Base-by-base conservation (phyloP, 2,329 filamentous ascomycete genomes). In the Trichoderma endophyticum region DNA sequence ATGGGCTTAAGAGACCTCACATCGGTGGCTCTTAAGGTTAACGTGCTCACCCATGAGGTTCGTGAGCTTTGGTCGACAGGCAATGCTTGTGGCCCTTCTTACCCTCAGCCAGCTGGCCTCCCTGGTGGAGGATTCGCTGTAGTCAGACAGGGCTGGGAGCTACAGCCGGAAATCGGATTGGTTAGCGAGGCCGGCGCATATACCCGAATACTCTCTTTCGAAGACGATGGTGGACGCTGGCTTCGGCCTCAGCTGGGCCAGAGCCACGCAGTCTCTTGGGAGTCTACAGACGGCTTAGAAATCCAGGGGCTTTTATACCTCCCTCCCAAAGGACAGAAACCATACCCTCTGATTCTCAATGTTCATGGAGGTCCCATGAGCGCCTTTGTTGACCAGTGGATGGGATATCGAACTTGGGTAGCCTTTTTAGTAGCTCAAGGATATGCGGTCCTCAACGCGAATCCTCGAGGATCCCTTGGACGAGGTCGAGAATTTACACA, bases 381-480 rank as follows among this genome's bases (percentile, higher is more conserved):
- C 26, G 51, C 39, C 12, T 71, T 65, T 57, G 18, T 39, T n/a
- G 64, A 71, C 24, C 24, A 26, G 14, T 71, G 59, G 69, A 30
- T 14, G 18, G 26, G 64, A 11, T 54, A 43, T 24, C 64, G 59
- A 26, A 36, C 39, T 9, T n/a, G 63, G 18, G 26, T 71, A 14
- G 60, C 59, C 12, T 43, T 65, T 15, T 48, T 71, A n/a, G 60
- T 65, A 14, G 18, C 57, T 3, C 39, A 74, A 12, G 74, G 73
- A 18, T 65, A 72, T 32, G 60, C 54, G 1, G 15, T 70, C 6
- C 67, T 75, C 14, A 73, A 72, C 8, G 62, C 74, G 26, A 75
- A 75, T n/a, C 73, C 71, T 3, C 71, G 71, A 56, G 73, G 74
- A 12, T 75, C 69, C n/a, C 48, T 28, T 39, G 36, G 36, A 39